Evolutionary conservation across 2,329 filamentous ascomycete genomes (phyloP), one percentile per base, ranked within the genome.

Genomic region (Xylariaceae sp.): DNA sequence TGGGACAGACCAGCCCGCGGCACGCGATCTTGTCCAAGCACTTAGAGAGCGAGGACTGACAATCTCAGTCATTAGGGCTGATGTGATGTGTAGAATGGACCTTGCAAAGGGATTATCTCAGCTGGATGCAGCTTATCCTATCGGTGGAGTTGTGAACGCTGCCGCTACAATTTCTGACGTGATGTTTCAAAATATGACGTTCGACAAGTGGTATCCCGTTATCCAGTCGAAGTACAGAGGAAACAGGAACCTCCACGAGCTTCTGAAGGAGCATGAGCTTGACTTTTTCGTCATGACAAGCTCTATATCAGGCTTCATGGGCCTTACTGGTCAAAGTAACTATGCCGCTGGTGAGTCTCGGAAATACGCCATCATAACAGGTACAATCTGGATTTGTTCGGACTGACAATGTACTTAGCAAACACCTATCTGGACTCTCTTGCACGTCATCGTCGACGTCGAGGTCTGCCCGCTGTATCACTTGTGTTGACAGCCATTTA

Each of bases 271-370:
- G 7, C 42, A 22, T 7, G 16, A 41, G 1, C 54, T 60, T 1
- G 58, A 59, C 38, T 62, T 60, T 47, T 62, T 62, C 53, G 18
- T 62, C 34, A 49, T 60, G 51, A 60, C 60, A 3, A 59, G 54
- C 36, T 60, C 57, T 38, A 36, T 61, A 5, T 58, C 59, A 1
- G 54, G 22, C n/a, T 31, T 49, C 2, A 50, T 60, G 5, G 59
- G 58, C 17, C 49, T 42, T 2, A 17, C 53, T 5, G 59, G 53
- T 1, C 58, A 62, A 39, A 45, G 31, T 19, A 63, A 57, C 40
- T 63, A 63, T 22, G 47, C 44, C 2, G 59, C 59, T 7, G 60
- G 45, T 36, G 14, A 36, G 14, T 36, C 10, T n/a, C n/a, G n/a
- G 33, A 36, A 36, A 36, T 10, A 36, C 33, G 10, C 33, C 33